Percentiles rank a stretch among this genome's conserved stretches.
These are phyloP conservation scores for Mortierella sp. DNA, from an alignment of 371 early-diverging fungal species.

Conservation along the genomic window DNA sequence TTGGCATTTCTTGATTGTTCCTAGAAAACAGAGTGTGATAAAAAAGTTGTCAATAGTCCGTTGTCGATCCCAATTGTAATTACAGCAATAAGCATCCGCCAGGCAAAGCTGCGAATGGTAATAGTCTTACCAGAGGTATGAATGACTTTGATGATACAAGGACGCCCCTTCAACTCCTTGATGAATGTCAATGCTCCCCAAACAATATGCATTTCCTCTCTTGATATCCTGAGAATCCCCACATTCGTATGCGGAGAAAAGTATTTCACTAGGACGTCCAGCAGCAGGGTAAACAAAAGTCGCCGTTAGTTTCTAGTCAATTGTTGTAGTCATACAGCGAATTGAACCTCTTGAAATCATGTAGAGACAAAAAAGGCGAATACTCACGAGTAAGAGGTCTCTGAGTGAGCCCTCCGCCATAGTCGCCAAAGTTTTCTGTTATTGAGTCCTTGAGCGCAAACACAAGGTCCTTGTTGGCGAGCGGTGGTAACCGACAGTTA, in stretches of 20 bases:
- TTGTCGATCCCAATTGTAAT: background rate
- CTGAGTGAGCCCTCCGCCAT: slow-evolving; percentile 64
- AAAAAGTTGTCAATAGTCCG: background rate
- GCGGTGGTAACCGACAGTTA: slow-evolving; percentile 46
- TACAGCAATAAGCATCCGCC: background rate
- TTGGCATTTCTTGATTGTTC: slow-evolving; percentile 76
- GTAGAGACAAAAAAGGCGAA: background rate
- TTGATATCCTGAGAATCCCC: slow-evolving; percentile 73
- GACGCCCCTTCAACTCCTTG: slow-evolving; percentile 58
- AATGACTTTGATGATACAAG: slow-evolving; percentile 66
- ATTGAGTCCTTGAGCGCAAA: slow-evolving; percentile 60
- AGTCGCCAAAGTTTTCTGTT: slow-evolving; percentile 73
- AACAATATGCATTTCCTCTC: slow-evolving; percentile 71
- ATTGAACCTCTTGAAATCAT: no score
- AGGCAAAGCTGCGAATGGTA: background rate
- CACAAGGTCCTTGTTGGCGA: slow-evolving; percentile 39
- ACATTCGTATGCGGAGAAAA: slow-evolving; percentile 70
- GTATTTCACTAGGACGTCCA: slow-evolving; percentile 68
- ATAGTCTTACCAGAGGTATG: slow-evolving; percentile 64
- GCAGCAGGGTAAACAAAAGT: background rate
- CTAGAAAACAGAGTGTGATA: slow-evolving; percentile 30
- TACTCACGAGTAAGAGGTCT: slow-evolving; percentile 60
- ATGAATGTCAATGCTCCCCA: slow-evolving; percentile 74
- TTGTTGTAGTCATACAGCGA: background rate
- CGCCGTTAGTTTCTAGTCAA: background rate